Conservation (phyloP, 108 stramenopile species). For the Cyclotella cryptica region DNA sequence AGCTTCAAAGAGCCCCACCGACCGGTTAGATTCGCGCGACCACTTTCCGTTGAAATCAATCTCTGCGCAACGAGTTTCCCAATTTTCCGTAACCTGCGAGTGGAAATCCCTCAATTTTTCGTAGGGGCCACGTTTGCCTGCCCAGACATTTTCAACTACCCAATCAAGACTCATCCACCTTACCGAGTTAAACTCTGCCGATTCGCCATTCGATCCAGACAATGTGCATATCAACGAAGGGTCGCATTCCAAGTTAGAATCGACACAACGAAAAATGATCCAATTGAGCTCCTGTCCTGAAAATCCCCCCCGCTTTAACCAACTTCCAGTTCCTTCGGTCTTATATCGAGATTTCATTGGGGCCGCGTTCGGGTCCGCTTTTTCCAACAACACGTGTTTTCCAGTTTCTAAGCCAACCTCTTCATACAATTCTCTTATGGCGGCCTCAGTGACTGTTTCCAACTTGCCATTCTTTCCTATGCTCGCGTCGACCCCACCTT, state of each 20-base stretch:
- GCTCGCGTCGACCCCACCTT: slow-evolving; percentile 59
- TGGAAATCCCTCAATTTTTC: slow-evolving; percentile 22
- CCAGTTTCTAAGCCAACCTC: slow-evolving; percentile 48
- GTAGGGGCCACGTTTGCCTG: slow-evolving; percentile 51
- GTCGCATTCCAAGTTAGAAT: slow-evolving; percentile 48
- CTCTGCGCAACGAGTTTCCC: slow-evolving; percentile 43
- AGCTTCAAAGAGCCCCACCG: slow-evolving; percentile 35
- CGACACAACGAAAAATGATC: slow-evolving; percentile 57
- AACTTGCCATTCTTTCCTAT: slow-evolving; percentile 1
- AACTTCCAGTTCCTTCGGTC: slow-evolving; percentile 53
- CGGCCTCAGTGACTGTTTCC: slow-evolving; percentile 58
- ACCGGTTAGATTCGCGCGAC: slow-evolving; percentile 47
- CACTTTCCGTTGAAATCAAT: slow-evolving; percentile 48
- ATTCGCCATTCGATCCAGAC: slow-evolving; percentile 52
- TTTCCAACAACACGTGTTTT: slow-evolving; percentile 49
- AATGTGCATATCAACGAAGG: slow-evolving; percentile 40
- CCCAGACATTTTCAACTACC: slow-evolving; percentile 58
- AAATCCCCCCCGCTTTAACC: slow-evolving; percentile 55
- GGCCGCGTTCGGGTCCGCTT: slow-evolving; percentile 9
- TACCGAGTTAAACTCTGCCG: slow-evolving; percentile 50
- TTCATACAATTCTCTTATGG: slow-evolving; percentile 57
- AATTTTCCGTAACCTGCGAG: slow-evolving; percentile 16
- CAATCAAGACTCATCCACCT: slow-evolving; percentile 48
- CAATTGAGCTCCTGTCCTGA: slow-evolving; percentile 63
- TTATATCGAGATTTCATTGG: slow-evolving; percentile 38